Evolutionary conservation across 2,329 filamentous ascomycete genomes (phyloP).

Genomic region (Dichotomopilus funicola): DNA sequence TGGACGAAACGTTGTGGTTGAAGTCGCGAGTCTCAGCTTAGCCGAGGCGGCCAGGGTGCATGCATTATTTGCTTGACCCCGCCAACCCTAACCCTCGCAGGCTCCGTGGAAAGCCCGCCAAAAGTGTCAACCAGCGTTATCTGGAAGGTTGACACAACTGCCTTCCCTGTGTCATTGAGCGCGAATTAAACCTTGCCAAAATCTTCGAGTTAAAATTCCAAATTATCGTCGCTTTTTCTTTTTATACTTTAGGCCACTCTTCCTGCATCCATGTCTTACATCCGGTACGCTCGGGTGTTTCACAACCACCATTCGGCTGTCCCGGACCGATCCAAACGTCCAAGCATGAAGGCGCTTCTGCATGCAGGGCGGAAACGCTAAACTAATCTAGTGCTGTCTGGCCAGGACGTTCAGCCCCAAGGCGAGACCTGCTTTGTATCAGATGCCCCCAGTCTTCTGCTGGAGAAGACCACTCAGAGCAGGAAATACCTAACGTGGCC

Average conservation of each 20-base stretch:
- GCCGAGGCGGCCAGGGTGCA: not conserved
- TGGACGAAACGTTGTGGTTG: not conserved
- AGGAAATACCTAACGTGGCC: too few relatives aligned
- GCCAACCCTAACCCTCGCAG: not conserved
- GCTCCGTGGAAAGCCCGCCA: not conserved
- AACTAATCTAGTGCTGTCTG: too few relatives aligned
- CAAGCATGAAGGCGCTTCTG: not conserved
- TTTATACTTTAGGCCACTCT: too few relatives aligned
- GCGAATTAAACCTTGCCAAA: too few relatives aligned
- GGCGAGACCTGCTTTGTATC: constrained; percentile 8
- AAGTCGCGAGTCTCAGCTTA: constrained; percentile 1
- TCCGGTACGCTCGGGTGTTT: not conserved
- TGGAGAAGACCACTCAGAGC: too few relatives aligned
- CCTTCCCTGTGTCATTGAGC: too few relatives aligned
- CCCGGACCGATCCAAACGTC: too few relatives aligned
- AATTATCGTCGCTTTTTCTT: too few relatives aligned
- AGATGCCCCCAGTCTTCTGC: not conserved
- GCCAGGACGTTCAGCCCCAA: not conserved
- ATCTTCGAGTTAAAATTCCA: too few relatives aligned
- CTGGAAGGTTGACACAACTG: too few relatives aligned
- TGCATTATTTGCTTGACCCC: too few relatives aligned
- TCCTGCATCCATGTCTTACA: too few relatives aligned
- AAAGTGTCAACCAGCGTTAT: not conserved
- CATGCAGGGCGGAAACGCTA: not conserved
- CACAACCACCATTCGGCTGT: not conserved